Evolutionary conservation across 805 yeast species (phyloP).

Genomic region (Hanseniaspora mollemarum): DNA sequence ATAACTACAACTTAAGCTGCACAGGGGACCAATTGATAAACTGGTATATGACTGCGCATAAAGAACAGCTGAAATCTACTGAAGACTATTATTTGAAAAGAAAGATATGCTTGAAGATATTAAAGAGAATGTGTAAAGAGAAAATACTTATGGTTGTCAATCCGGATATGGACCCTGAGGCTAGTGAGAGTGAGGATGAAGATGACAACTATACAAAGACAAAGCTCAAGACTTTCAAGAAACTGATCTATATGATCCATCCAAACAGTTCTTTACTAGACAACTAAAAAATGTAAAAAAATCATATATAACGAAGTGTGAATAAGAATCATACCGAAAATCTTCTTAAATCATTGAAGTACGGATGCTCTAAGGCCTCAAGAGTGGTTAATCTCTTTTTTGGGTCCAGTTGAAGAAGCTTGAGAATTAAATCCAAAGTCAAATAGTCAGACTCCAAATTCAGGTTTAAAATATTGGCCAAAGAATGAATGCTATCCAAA

Average conservation of each 20-base stretch:
- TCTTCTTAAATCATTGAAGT: conserved; percentile 29
- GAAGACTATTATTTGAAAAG: conserved; percentile 61
- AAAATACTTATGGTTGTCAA: conserved; percentile 51
- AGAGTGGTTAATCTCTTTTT: conserved; percentile 42
- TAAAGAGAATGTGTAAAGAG: conserved; percentile 74
- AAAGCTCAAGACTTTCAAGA: conserved; percentile 24
- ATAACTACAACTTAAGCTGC: not conserved
- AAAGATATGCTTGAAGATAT: conserved; percentile 62
- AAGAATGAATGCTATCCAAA: conserved; percentile 15
- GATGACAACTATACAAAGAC: conserved; percentile 29
- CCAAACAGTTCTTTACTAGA: conserved; percentile 78
- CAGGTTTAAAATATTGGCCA: conserved; percentile 33
- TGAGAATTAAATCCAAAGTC: conserved; percentile 27
- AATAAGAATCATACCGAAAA: not conserved
- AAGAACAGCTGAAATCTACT: conserved; percentile 57
- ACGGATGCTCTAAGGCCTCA: conserved; percentile 40
- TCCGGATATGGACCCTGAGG: conserved; percentile 19
- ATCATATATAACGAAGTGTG: no score
- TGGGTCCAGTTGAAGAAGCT: conserved; percentile 42
- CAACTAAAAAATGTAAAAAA: no score
- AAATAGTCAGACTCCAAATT: conserved; percentile 25
- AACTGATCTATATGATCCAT: conserved; percentile 46
- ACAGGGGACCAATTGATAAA: conserved; percentile 60
- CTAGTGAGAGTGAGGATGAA: conserved; percentile 40
- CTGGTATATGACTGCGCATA: conserved; percentile 68